Evolutionary conservation across 2,329 filamentous ascomycete genomes (phyloP).

Genomic region (Colletotrichum tropicicola): DNA sequence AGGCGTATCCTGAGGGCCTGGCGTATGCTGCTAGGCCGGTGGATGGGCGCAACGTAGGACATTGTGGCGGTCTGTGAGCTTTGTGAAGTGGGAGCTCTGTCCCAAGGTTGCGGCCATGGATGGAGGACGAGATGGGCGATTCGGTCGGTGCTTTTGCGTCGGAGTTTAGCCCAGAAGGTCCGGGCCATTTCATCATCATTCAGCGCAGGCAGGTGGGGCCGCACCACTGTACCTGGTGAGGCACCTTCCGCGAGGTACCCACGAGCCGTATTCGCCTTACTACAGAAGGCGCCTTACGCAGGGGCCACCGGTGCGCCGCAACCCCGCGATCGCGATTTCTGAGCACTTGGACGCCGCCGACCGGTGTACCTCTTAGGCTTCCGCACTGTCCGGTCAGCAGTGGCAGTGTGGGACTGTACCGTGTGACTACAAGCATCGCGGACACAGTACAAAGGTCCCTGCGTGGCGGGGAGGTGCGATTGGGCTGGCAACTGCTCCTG

Average conservation of each 20-base stretch:
- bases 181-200: slow-evolving; percentile 28
- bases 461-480: neutral
- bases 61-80: slow-evolving; percentile 56
- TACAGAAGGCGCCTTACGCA: neutral
- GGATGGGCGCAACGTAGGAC: slow-evolving; percentile 95
- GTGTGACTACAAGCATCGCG: neutral
- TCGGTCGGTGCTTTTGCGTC: slow-evolving; percentile 17
- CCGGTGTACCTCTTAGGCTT: neutral
- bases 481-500: neutral
- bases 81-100: slow-evolving; percentile 19
- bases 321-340: neutral
- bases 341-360: too few relatives aligned
- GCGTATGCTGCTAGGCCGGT: slow-evolving; percentile 88
- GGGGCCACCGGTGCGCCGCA: neutral
- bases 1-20: slow-evolving; percentile 85
- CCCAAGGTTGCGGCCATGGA: slow-evolving; percentile 21
- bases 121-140: neutral
- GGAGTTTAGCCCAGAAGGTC: slow-evolving; percentile 27
- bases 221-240: neutral
- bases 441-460: neutral
- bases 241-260: too few relatives aligned
- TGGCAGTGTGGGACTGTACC: fast-evolving
- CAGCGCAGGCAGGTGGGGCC: neutral
- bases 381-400: neutral
- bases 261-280: too few relatives aligned